These are phyloP conservation scores for Hypericum androsaemum DNA, from an alignment of 345 rosid species.

Conservation along the genomic window DNA sequence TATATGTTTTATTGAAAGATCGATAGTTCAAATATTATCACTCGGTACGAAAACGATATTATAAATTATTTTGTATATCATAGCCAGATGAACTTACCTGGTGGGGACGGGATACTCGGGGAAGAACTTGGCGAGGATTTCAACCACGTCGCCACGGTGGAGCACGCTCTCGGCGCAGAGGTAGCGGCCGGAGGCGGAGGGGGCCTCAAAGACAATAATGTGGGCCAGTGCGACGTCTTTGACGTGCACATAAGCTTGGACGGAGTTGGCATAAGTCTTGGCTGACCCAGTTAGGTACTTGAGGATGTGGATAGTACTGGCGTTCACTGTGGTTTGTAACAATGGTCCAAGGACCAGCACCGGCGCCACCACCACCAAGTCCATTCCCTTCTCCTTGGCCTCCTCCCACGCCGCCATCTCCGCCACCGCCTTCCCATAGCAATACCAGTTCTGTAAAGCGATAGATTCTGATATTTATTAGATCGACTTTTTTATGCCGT, in stretches of 20 bases:
- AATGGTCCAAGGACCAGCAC: slow-evolving; percentile 83
- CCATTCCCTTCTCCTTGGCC: slow-evolving; percentile 71
- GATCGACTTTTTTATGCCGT: too few species aligned
- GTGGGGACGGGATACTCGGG: slow-evolving; percentile 88
- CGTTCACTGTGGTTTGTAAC: slow-evolving; percentile 69
- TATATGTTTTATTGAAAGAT: too few species aligned
- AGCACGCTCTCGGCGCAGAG: slow-evolving; percentile 76
- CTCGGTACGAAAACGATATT: too few species aligned
- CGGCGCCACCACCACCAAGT: slow-evolving; percentile 78
- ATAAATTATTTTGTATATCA: too few species aligned
- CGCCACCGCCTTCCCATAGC: slow-evolving; percentile 87
- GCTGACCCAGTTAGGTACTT: slow-evolving; percentile 90
- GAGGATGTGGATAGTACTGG: slow-evolving; percentile 76
- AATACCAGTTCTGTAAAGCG: slow-evolving; percentile 82
- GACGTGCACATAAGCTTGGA: slow-evolving; percentile 87
- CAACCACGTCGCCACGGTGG: slow-evolving; percentile 96
- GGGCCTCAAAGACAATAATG: slow-evolving; percentile 66
- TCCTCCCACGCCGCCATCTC: slow-evolving; percentile 80
- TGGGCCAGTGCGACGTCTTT: slow-evolving; percentile 82
- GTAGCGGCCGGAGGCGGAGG: slow-evolving; percentile 89
- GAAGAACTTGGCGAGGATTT: slow-evolving; percentile 76
- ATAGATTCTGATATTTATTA: neutral
- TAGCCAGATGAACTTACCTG: slow-evolving; percentile 51
- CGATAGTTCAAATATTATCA: too few species aligned
- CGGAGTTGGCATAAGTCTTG: slow-evolving; percentile 81